Evolutionary conservation across 2,329 filamentous ascomycete genomes (phyloP).

Genomic region (Penicillium corylophilum): DNA sequence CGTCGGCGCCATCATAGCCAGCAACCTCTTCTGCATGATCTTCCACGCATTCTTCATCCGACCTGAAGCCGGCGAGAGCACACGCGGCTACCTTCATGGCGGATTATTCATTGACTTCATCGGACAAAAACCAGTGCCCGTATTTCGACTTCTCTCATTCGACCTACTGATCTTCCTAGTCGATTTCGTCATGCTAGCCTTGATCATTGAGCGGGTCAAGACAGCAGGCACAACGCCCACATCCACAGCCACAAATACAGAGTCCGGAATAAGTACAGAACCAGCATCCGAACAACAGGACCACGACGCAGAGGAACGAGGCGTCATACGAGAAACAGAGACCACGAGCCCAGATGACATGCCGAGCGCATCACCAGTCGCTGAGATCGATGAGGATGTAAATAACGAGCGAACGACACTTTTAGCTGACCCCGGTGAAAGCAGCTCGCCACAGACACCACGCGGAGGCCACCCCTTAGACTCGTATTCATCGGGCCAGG

Average conservation of each 20-base stretch:
- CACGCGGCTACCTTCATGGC: slow-evolving; percentile 59
- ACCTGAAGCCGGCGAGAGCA: slow-evolving; percentile 52
- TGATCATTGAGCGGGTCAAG: slow-evolving; percentile 53
- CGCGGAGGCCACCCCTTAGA: slow-evolving; percentile 40
- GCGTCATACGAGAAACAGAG: slow-evolving; percentile 46
- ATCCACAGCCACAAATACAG: slow-evolving; percentile 9
- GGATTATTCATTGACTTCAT: slow-evolving; percentile 65
- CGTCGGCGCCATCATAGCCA: slow-evolving; percentile 53
- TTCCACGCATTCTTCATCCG: slow-evolving; percentile 56
- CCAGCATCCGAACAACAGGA: slow-evolving; percentile 45
- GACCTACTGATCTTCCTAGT: slow-evolving; percentile 56
- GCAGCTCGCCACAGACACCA: slow-evolving; percentile 11
- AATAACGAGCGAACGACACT: slow-evolving; percentile 32
- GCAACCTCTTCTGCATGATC: slow-evolving; percentile 57
- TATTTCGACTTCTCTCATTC: slow-evolving; percentile 51
- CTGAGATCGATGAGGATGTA: slow-evolving; percentile 21
- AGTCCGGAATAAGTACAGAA: slow-evolving; percentile 23
- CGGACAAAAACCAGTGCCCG: slow-evolving; percentile 58
- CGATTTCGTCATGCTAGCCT: slow-evolving; percentile 58
- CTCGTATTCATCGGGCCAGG: slow-evolving; percentile 37
- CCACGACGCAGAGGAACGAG: slow-evolving; percentile 60
- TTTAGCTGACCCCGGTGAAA: slow-evolving; percentile 35
- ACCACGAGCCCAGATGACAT: slow-evolving; percentile 41
- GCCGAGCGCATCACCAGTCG: slow-evolving; percentile 20
- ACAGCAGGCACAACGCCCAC: slow-evolving; percentile 33